Percentiles rank a stretch among this genome's conserved stretches.
Evolutionary conservation across 1,284 basidiomycete genomes (phyloP).

Genomic region (Phlebopus sp.): DNA sequence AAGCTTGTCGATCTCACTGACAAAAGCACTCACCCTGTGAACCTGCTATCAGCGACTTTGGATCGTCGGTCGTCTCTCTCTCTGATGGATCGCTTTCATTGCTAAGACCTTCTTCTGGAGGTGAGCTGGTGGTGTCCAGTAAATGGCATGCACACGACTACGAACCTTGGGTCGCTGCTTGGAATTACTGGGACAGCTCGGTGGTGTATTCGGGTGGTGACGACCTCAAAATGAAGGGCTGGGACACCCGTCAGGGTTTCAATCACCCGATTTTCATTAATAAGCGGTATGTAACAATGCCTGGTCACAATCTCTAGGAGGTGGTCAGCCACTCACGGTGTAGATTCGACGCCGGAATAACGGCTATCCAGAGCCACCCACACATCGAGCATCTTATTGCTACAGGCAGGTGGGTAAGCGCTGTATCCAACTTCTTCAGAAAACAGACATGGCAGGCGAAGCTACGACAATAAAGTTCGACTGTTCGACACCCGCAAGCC

Average conservation of each 20-base stretch:
- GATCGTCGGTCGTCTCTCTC: slow-evolving; percentile 73
- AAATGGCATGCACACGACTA: slow-evolving; percentile 90
- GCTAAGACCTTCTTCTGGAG: slow-evolving; percentile 45
- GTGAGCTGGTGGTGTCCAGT: slow-evolving; percentile 43
- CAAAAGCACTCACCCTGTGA: slow-evolving; percentile 3
- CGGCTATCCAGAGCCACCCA: slow-evolving; percentile 85
- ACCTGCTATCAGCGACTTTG: slow-evolving; percentile 38
- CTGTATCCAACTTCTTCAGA: background rate
- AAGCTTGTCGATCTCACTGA: slow-evolving; percentile 10
- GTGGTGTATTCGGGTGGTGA: slow-evolving; percentile 94
- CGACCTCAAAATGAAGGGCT: slow-evolving; percentile 85
- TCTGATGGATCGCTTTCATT: slow-evolving; percentile 75
- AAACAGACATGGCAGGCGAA: slow-evolving; percentile 30
- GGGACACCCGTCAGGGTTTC: slow-evolving; percentile 81
- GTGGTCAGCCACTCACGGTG: slow-evolving; percentile 2
- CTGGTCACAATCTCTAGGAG: background rate
- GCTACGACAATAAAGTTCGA: slow-evolving; percentile 83
- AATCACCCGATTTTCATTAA: slow-evolving; percentile 67
- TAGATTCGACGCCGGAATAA: slow-evolving; percentile 88
- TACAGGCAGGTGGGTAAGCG: slow-evolving; percentile 73
- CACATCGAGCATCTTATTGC: slow-evolving; percentile 80
- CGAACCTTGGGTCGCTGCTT: slow-evolving; percentile 94
- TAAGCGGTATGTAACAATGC: slow-evolving; percentile 52
- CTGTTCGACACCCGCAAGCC: slow-evolving; percentile 84
- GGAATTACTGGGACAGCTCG: slow-evolving; percentile 80